These are phyloP conservation scores for Boletus subparvulus DNA, from an alignment of 768 basidiomycete genomes.

Conservation along the genomic window DNA sequence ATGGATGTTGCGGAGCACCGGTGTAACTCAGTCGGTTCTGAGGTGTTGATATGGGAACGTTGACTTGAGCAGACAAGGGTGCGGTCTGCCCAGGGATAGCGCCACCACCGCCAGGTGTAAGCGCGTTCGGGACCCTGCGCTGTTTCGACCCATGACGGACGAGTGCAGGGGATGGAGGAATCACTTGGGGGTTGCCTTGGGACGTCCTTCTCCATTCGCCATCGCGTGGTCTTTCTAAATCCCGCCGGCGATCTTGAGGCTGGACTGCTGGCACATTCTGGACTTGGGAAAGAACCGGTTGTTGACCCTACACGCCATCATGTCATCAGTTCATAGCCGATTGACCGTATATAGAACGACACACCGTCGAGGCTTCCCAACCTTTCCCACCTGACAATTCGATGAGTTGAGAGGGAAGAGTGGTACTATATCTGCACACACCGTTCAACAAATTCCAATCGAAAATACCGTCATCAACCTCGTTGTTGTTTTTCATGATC, in stretches of 20 bases:
- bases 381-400: conserved; percentile 73
- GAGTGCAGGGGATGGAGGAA: conserved; percentile 75
- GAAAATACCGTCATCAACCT: conserved; percentile 89
- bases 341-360: conserved; percentile 28
- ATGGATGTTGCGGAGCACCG: conserved; percentile 59
- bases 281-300: conserved; percentile 62
- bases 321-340: conserved; percentile 8
- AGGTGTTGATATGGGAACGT: conserved; percentile 61
- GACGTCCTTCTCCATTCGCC: conserved; percentile 64
- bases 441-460: conserved; percentile 96
- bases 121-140: conserved; percentile 58
- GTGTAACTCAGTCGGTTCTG: conserved; percentile 47
- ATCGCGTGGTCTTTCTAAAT: conserved; percentile 50
- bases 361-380: conserved; percentile 82
- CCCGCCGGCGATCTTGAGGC: conserved; percentile 61
- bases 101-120: conserved; percentile 52
- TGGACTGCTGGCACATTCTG: conserved; percentile 52
- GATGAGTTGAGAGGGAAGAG: conserved; percentile 8
- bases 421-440: conserved; percentile 29
- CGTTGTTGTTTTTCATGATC: conserved; percentile 87
- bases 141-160: conserved; percentile 76
- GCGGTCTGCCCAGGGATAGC: conserved; percentile 56
- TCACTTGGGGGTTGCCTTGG: conserved; percentile 52
- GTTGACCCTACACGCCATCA: conserved; percentile 48
- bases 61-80: conserved; percentile 75